A percentile compares a stretch with the other conserved stretches of the same genome.
Conservation (phyloP, 257 asterid species). For the Mentha longifolia region DNA sequence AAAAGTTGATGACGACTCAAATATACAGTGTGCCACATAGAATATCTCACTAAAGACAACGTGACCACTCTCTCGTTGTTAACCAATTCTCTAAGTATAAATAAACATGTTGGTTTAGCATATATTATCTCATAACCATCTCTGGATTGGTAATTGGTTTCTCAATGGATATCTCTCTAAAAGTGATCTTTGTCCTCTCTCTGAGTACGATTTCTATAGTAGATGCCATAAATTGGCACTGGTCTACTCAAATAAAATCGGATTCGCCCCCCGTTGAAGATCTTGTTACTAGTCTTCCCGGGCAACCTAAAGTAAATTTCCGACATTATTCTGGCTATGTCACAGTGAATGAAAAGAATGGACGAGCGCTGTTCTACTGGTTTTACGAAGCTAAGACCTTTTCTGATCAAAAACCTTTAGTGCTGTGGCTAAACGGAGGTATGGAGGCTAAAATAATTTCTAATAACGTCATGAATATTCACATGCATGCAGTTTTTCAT, state of each 20-base stretch:
- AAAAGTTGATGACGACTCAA: constrained; percentile 38
- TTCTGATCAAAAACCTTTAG: constrained; percentile 73
- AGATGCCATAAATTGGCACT: constrained; percentile 47
- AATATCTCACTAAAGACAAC: constrained; percentile 42
- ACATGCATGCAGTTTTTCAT: constrained; percentile 25
- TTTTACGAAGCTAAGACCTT: constrained; percentile 67
- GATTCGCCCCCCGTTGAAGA: constrained; percentile 40
- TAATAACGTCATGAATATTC: constrained; percentile 11
- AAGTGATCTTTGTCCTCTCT: constrained; percentile 42
- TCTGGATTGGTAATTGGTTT: constrained; percentile 32
- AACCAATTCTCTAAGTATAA: constrained; percentile 47
- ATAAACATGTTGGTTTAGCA: constrained; percentile 45
- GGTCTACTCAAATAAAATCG: constrained; percentile 41
- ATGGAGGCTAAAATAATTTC: constrained; percentile 25
- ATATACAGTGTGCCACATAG: constrained; percentile 40
- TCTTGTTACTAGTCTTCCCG: constrained; percentile 75
- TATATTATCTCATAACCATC: constrained; percentile 36
- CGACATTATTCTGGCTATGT: constrained; percentile 75
- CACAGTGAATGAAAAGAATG: constrained; percentile 61
- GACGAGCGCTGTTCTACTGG: constrained; percentile 91
- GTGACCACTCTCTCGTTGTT: constrained; percentile 30
- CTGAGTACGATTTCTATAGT: constrained; percentile 40
- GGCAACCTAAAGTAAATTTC: constrained; percentile 71
- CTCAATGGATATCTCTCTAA: constrained; percentile 48
- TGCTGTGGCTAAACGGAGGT: constrained; percentile 99